Base-by-base conservation (phyloP, 805 yeast genomes). In the Kregervanrija delftensis region DNA sequence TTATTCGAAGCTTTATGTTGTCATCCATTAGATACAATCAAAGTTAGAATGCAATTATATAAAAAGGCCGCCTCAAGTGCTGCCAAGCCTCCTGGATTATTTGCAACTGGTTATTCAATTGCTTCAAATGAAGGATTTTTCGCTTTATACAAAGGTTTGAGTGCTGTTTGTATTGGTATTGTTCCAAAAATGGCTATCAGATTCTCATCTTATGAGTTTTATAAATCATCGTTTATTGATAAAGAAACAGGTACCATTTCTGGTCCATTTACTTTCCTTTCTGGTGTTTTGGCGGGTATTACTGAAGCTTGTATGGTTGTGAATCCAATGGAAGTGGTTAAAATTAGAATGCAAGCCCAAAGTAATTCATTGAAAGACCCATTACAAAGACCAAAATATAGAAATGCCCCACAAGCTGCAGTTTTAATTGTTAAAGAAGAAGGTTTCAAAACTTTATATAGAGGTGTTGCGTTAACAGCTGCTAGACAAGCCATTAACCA, bases 101-200 rank as follows among this genome's bases (percentile, higher is more conserved):
- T 88, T 48, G 74, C 71, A 42, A 91, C 98, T 4, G 98, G 96
- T 55, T 68, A 76, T 43, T 72, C 74, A 48, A 90, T 91, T 52
- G 86, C 81, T 45, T 73, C 74, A 47, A 79, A 86, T 49, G 98
- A 91, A 64, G 84, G 95, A 4, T 74, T 87, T 49, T 70, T 87
- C 43, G 91, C 96, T 4, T 75, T 91, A 22, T 91, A 91, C 71
- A 90, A 91, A 64, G 99, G 99, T 45, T 75, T 91, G 43, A 97
- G 97, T 30, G 98, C 99, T 16, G 99, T 91, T 47, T 86, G 89
- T 48, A 86, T 91, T 60, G 99, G 99, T 47, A 91, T 91, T 59
- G 96, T 91, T 42, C 99, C 99, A 46, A 91, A 91, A 64, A 91
- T 91, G 99, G 98, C 96, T 33, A 86, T 91, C 53, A 77, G 99